phyloP scores from a whole-genome alignment of 73 alveolate species.

The Urostyla sp. region DNA sequence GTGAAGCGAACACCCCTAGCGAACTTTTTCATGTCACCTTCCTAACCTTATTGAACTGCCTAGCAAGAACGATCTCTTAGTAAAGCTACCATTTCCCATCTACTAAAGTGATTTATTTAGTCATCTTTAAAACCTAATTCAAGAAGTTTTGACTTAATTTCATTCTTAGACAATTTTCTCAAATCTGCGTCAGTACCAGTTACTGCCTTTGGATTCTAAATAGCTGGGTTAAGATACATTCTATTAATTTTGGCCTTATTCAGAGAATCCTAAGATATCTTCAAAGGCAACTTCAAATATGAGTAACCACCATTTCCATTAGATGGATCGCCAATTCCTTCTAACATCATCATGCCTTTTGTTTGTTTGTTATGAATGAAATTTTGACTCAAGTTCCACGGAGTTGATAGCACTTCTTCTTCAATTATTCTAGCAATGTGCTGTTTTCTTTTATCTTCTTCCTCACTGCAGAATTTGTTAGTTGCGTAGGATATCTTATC shows the following conservation, averaged over 20 bases:
- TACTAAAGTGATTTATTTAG: constrained; percentile 67
- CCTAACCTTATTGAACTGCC: constrained; percentile 80
- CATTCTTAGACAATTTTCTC: constrained; percentile 90
- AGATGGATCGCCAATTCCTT: constrained; percentile 98
- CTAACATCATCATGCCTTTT: constrained; percentile 93
- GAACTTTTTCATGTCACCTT: constrained; percentile 80
- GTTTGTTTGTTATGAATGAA: constrained; percentile 74
- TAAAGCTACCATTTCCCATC: constrained; percentile 88
- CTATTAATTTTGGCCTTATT: constrained; percentile 55
- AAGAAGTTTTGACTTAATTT: constrained; percentile 75
- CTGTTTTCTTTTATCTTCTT: constrained; percentile 68
- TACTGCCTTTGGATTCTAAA: constrained; percentile 82
- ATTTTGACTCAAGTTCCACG: constrained; percentile 94
- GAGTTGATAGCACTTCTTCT: constrained; percentile 96
- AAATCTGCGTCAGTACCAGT: constrained; percentile 98
- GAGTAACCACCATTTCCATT: constrained; percentile 98
- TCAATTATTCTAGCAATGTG: constrained; percentile 90
- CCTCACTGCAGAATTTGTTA: constrained; percentile 86
- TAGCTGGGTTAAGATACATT: constrained; percentile 40
- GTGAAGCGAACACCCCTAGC: constrained; percentile 87
- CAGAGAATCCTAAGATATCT: constrained; percentile 57
- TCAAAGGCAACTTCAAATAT: constrained; percentile 94
- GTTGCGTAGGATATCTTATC: constrained; percentile 94
- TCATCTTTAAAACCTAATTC: constrained; percentile 87
- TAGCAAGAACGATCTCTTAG: constrained; percentile 74